Base-by-base conservation (phyloP, 2,329 filamentous ascomycete genomes). In the Aspergillus piperis region DNA sequence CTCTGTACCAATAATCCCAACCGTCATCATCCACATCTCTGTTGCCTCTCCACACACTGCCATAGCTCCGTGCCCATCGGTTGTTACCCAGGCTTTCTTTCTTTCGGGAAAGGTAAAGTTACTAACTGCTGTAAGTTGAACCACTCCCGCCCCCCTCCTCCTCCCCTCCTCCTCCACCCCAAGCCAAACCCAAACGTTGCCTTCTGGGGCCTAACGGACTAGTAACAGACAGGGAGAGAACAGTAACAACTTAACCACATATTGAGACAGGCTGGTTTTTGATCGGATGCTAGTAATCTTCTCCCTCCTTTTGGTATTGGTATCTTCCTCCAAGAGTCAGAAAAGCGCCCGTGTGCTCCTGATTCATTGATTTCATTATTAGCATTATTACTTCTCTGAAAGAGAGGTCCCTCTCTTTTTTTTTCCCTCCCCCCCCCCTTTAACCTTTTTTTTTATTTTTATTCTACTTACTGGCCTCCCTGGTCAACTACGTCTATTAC, bases 31-130 rank as follows among this genome's bases (percentile, higher is more conserved):
- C 53, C 44, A 62, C 54, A 53, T 54, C 54, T 42, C 61, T 62
- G 61, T 65, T 56, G 60, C 58, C 64, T 68, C 67, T 63, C 64
- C 66, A 66, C 66, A 66, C 63, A 64, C 65, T 68, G 62, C 62
- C 67, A 67, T 66, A 67, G 65, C 62, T 64, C 55, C 57, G 49
- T 63, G 59, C 56, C 59, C 52, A 57, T 55, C 59, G 42, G 30
- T 56, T 49, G 50, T 54, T 56, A 57, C 50, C 58, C 51, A 60
- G 57, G 50, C 61, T 61, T 49, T 58, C 50, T 5, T 36, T 44
- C 50, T 5, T 36, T 44, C 36, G 23, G 51, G 48, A 11, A 52
- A 47, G 48, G 49, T 54, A 48, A 58, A 58, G 42, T 42, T 15
- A 30, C 27, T 30, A 11, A 44, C 49, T 53, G 49, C 54, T 30